Evolutionary conservation across 345 rosid genomes (phyloP).

Genomic region (Eucalyptus curtisii): DNA sequence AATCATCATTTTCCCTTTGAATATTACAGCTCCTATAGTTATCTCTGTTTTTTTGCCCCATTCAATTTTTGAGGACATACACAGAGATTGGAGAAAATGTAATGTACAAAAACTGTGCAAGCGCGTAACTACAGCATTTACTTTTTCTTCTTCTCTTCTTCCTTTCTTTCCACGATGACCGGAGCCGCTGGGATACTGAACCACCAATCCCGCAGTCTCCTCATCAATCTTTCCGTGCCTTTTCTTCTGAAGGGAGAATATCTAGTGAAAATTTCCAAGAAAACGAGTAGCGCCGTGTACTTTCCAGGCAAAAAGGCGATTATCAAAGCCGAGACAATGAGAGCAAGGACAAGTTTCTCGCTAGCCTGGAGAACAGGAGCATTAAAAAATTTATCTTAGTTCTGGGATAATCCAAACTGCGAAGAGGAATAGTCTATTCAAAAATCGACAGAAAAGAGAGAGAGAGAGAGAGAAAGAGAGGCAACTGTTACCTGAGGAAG

Average conservation of each 20-base stretch:
- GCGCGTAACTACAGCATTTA: not conserved
- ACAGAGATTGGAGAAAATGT: not conserved
- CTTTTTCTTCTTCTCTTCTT: conserved; percentile 46
- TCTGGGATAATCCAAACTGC: not conserved
- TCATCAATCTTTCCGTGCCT: conserved; percentile 51
- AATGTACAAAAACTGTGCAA: not conserved
- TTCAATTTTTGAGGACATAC: not conserved
- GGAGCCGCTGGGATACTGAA: conserved; percentile 90
- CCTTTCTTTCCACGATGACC: conserved; percentile 49
- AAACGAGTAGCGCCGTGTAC: conserved; percentile 25
- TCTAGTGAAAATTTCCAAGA: conserved; percentile 65
- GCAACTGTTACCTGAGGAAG: conserved; percentile 49
- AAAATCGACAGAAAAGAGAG: not conserved
- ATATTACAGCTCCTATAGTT: not conserved
- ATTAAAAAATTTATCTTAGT: not conserved
- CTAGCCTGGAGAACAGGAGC: conserved; percentile 32
- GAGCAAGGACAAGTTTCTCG: conserved; percentile 43
- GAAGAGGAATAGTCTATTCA: too few species aligned
- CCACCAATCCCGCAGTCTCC: conserved; percentile 95
- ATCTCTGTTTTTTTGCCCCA: not conserved
- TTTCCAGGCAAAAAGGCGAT: conserved; percentile 44
- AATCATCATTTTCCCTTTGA: not conserved
- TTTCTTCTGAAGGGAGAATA: conserved; percentile 66
- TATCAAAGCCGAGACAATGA: conserved; percentile 28
- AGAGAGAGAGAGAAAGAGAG: not conserved